These are phyloP conservation scores for Diplodia corticola DNA, from an alignment of 2,329 filamentous ascomycete genomes.

Conservation along the genomic window DNA sequence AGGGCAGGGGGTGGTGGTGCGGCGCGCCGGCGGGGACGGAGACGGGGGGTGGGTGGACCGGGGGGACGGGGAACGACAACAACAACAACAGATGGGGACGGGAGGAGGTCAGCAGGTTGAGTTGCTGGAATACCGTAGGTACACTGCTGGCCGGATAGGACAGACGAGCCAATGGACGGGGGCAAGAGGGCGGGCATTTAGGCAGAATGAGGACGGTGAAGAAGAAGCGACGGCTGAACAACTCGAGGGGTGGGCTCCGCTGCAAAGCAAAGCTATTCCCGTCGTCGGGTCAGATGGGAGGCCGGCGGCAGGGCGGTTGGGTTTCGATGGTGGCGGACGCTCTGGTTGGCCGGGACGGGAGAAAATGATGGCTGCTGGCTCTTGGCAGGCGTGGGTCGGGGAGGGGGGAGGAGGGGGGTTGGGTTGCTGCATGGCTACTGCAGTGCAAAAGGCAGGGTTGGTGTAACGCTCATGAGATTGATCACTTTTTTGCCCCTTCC, in stretches of 20 bases:
- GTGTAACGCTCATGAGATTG: slow-evolving; percentile 18
- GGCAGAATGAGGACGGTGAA: background rate
- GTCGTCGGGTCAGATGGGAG: slow-evolving; percentile 7
- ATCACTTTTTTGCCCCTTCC: background rate
- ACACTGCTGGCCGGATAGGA: background rate
- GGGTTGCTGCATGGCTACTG: slow-evolving; percentile 8
- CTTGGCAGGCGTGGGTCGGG: slow-evolving; percentile 8
- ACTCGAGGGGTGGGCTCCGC: background rate
- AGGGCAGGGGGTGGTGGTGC: background rate
- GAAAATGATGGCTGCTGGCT: background rate
- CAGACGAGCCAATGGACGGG: background rate
- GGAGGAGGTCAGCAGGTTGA: background rate
- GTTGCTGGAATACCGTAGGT: background rate
- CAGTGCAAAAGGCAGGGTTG: slow-evolving; percentile 8
- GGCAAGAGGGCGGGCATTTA: background rate
- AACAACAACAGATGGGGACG: no score
- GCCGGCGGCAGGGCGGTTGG: background rate
- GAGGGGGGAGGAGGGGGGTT: background rate
- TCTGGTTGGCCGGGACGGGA: background rate
- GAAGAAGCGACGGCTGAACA: background rate
- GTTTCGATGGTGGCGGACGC: background rate
- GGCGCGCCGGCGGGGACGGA: no score
- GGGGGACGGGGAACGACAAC: no score
- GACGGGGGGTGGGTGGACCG: no score
- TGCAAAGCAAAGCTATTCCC: background rate